Base-by-base conservation (phyloP, 2,329 filamentous ascomycete genomes). In the Fusarium globosum region DNA sequence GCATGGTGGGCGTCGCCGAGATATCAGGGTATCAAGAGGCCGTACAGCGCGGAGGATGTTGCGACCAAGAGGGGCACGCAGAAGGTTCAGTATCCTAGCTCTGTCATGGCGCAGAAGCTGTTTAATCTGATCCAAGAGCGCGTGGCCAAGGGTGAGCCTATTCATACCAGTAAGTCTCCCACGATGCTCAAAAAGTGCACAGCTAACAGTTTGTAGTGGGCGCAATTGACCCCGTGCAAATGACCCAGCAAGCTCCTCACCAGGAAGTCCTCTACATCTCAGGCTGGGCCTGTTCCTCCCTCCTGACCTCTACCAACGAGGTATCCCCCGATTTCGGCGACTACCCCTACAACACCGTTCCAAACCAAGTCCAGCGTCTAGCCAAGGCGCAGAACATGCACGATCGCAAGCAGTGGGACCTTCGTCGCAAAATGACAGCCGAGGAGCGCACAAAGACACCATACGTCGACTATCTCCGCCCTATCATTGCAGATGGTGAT, bases 311-410 rank as follows among this genome's bases (percentile, higher is more conserved):
- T 15, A 98, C 96, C 42, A 98, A 99, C 85, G 96, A 99, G 82
- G 96, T 99, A 35, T 98, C 95, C 0, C 94, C 96, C 48, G 96
- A 99, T 82, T 97, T 98, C 84, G 96, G 96, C 79, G 96, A 99
- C 83, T 99, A 99, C 82, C 96, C 96, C 1, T 99, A 99, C 86
- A 98, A 98, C 81, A 99, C 96, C 0, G 96, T 99, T 9, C 96
- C 96, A 14, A 98, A 98, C 84, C 96, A 98, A 82, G 96, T 99
- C 8, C 95, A 99, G 85, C 91, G 96, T 73, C 86, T 99, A 58
- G 94, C 97, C 85, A 98, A 98, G 85, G 96, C 96, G 8, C 96
- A 99, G 83, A 95, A 95, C 74, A 91, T 98, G 87, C 96, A 99
- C 82, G 96, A 99, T 83, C 92, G 96, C 76, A 97, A 97, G 83